These are phyloP conservation scores for Crithidia mellificae DNA, from an alignment of 208 protist genomes.

Conservation along the genomic window DNA sequence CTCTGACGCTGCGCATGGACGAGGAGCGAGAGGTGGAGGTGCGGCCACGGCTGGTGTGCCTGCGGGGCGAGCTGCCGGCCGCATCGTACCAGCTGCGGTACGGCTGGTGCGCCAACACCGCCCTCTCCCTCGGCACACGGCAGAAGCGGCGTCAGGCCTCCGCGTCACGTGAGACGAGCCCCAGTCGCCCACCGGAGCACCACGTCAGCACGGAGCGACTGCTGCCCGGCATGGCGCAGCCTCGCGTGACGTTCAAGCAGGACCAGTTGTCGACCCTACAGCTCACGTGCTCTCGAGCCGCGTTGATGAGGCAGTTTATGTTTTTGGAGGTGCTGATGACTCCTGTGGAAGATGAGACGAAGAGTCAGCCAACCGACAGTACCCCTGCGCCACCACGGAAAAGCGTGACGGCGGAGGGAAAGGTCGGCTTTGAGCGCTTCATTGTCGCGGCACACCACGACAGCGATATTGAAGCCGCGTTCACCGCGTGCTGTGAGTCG, in stretches of 20 bases:
- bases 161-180: conserved; percentile 16
- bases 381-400: background rate
- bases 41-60: conserved; percentile 14
- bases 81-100: conserved; percentile 19
- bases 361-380: background rate
- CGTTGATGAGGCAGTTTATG: conserved; percentile 8
- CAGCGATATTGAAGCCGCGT: conserved; percentile 7
- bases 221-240: background rate
- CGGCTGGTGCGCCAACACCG: conserved; percentile 15
- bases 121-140: conserved; percentile 13
- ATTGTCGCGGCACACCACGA: conserved; percentile 11
- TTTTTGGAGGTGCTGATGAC: conserved; percentile 11
- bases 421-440: conserved; percentile 3
- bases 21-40: conserved; percentile 24
- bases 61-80: background rate
- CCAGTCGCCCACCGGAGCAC: conserved; percentile 10
- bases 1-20: conserved; percentile 23
- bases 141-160: conserved; percentile 19
- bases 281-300: conserved; percentile 19
- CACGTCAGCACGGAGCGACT: background rate
- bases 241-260: conserved; percentile 8
- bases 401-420: background rate
- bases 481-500: conserved; percentile 4
- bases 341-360: background rate
- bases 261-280: conserved; percentile 15